Conservation (phyloP, 768 basidiomycete genomes). For the Trametes cinnabarina region DNA sequence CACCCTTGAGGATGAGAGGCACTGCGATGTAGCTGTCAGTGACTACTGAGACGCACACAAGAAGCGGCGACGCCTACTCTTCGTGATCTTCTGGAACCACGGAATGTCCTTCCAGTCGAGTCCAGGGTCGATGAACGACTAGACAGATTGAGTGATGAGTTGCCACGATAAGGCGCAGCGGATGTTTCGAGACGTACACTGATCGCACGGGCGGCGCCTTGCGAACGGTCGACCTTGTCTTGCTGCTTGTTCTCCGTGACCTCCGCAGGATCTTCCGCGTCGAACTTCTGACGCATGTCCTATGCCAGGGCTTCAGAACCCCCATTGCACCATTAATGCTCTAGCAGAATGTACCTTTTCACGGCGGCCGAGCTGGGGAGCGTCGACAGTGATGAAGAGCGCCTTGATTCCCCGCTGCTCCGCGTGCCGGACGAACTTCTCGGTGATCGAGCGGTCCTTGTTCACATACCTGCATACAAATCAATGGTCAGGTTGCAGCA, state of each 20-base stretch:
- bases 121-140: constrained; percentile 95
- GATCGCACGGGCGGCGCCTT: constrained; percentile 94
- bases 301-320: constrained; percentile 17
- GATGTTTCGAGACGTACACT: constrained; percentile 48
- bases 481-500: not conserved
- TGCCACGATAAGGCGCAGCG: not conserved
- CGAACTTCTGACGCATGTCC: constrained; percentile 98
- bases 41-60: no score
- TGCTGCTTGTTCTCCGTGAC: constrained; percentile 49
- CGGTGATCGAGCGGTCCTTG: constrained; percentile 80
- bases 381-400: constrained; percentile 96
- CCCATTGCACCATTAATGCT: not conserved
- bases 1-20: constrained; percentile 65
- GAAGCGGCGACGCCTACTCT: constrained; percentile 34
- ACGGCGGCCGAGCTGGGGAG: constrained; percentile 90
- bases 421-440: constrained; percentile 85
- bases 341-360: constrained; percentile 56
- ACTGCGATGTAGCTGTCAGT: constrained; percentile 27
- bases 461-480: constrained; percentile 11
- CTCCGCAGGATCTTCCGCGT: constrained; percentile 67
- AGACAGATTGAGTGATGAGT: constrained; percentile 28
- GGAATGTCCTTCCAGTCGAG: constrained; percentile 82
- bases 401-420: constrained; percentile 88
- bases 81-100: constrained; percentile 61
- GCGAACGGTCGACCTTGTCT: constrained; percentile 68